Base-by-base conservation (phyloP, 2,329 filamentous ascomycete genomes). In the Polychaeton citri region DNA sequence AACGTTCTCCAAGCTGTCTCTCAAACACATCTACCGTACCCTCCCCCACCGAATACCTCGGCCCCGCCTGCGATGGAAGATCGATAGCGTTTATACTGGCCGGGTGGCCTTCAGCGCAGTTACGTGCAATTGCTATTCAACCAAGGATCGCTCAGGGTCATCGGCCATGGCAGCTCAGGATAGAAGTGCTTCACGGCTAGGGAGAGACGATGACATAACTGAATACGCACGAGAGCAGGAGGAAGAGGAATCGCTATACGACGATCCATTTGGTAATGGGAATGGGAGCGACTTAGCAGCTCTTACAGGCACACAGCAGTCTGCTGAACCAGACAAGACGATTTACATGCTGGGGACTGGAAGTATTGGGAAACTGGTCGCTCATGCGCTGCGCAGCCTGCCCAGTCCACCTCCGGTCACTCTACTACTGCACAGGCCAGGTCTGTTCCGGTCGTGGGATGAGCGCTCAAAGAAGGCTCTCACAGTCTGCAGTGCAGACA, bases 271-370 rank as follows among this genome's bases (percentile, higher is more conserved):
- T 37, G 46, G 48, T 12, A 35, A 44, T 2, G 43, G 41, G 16
- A 37, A n/a, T n/a, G n/a, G n/a, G n/a, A n/a, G n/a, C n/a, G n/a
- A n/a, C n/a, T n/a, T n/a, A n/a, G n/a, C n/a, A n/a, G n/a, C n/a
- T n/a, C n/a, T n/a, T n/a, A n/a, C n/a, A n/a, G n/a, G n/a, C n/a
- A n/a, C n/a, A n/a, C n/a, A n/a, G n/a, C n/a, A n/a, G n/a, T n/a
- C n/a, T n/a, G n/a, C 34, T 3, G 30, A 38, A 21, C 37, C 34
- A 31, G 36, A 47, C 21, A 38, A 53, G 3, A 51, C 50, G n/a
- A 78, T 93, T 42, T 76, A 90, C 51, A 69, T 95, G 33, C 62
- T 94, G 3, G 87, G 88, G 8, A 54, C 81, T 8, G 87, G 87
- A 21, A 92, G 85, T 52, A 66, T 94, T 9, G 87, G 86, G 10